phyloP scores from a whole-genome alignment of 371 early-diverging fungal species.

The Phascolomyces articulosus region DNA sequence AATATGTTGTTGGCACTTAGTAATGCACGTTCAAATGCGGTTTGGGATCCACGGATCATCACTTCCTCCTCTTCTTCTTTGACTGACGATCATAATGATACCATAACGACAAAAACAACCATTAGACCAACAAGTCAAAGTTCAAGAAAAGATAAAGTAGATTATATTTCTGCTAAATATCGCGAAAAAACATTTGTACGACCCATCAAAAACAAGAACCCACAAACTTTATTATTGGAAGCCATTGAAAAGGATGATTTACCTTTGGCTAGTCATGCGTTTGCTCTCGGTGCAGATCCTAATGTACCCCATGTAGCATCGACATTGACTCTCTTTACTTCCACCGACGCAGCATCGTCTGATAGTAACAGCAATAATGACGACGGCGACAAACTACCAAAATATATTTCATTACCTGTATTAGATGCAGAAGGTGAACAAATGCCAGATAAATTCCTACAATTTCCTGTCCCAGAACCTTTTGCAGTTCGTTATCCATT shows the following conservation, averaged over 20 bases:
- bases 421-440: conserved; percentile 10
- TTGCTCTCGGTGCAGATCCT: conserved; percentile 41
- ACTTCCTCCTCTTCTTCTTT: neutral
- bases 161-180: conserved; percentile 36
- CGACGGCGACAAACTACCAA: neutral
- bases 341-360: neutral
- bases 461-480: conserved; percentile 6
- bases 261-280: conserved; percentile 37
- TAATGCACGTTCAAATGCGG: conserved; percentile 57
- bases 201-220: neutral
- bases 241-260: conserved; percentile 44
- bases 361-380: neutral
- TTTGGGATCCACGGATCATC: conserved; percentile 52
- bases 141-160: conserved; percentile 9
- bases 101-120: neutral
- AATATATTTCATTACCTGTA: conserved; percentile 7
- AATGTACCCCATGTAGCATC: conserved; percentile 17
- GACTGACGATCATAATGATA: too few relatives aligned
- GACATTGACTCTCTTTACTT: conserved; percentile 1
- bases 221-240: conserved; percentile 30
- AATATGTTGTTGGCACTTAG: conserved; percentile 60
- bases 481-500: conserved; percentile 26
- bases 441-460: conserved; percentile 2
- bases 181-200: conserved; percentile 28
- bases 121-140: conserved; percentile 1